phyloP scores from a whole-genome alignment of 305 asterid genomes.

The Solanum hybrid region DNA sequence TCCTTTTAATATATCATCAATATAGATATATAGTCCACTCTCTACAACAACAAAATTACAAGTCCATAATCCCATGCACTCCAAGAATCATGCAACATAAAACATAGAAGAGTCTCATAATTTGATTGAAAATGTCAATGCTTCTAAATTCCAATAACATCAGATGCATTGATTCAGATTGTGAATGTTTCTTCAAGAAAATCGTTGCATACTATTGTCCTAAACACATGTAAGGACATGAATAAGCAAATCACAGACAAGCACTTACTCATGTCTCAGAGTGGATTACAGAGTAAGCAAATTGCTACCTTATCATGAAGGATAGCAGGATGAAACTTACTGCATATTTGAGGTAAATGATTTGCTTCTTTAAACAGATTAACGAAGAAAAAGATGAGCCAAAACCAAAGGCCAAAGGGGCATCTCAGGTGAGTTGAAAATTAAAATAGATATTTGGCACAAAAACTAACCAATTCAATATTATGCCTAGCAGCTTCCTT shows the following conservation, averaged over 20 bases:
- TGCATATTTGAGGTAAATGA: background rate
- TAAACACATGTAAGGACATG: background rate
- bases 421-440: background rate
- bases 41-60: background rate
- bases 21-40: background rate
- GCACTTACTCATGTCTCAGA: background rate
- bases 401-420: background rate
- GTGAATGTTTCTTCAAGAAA: background rate
- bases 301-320: background rate
- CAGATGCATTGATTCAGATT: background rate
- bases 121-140: background rate
- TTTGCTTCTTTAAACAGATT: background rate
- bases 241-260: background rate
- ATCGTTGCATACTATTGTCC: background rate
- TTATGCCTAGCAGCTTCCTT: constrained; percentile 55
- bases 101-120: background rate
- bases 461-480: constrained; percentile 69
- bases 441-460: background rate
- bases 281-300: background rate
- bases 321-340: background rate
- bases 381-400: background rate
- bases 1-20: background rate
- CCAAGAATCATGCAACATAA: background rate
- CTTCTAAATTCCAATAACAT: background rate
- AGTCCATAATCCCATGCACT: background rate